These are phyloP conservation scores for Phytophthora macrochlamydospora DNA, from an alignment of 352 stramenopile genomes.

Conservation along the genomic window DNA sequence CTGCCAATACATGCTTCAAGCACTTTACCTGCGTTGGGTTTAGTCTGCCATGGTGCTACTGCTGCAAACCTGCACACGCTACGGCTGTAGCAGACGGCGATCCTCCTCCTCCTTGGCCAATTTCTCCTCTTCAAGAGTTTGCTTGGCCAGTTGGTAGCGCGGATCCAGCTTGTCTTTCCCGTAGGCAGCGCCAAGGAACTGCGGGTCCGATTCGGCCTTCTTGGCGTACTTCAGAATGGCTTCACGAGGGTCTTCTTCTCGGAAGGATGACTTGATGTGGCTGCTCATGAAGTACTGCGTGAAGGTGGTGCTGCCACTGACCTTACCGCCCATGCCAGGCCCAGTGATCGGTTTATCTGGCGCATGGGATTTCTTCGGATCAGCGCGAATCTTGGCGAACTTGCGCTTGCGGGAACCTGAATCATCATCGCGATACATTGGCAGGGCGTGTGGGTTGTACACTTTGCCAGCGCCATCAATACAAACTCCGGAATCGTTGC, in stretches of 20 bases:
- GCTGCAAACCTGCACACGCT: conserved; percentile 10
- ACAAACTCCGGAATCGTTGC: conserved; percentile 59
- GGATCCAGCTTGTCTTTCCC: conserved; percentile 70
- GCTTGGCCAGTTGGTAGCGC: conserved; percentile 71
- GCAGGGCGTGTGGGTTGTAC: conserved; percentile 77
- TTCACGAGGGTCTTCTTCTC: conserved; percentile 83
- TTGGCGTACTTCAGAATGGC: conserved; percentile 90
- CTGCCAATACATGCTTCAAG: conserved; percentile 12
- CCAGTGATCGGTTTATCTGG: conserved; percentile 79
- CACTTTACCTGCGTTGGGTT: conserved; percentile 1
- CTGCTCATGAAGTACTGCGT: conserved; percentile 90
- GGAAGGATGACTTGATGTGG: conserved; percentile 87
- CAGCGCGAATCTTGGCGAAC: conserved; percentile 65
- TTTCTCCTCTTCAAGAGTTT: conserved; percentile 85
- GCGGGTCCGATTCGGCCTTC: conserved; percentile 65
- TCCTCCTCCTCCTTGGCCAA: conserved; percentile 80
- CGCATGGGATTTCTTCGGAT: conserved; percentile 76
- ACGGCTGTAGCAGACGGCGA: conserved; percentile 70
- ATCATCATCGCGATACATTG: conserved; percentile 82
- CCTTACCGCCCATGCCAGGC: conserved; percentile 77
- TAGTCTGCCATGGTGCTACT: neutral
- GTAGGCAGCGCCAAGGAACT: conserved; percentile 72
- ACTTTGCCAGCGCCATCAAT: conserved; percentile 76
- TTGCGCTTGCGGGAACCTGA: conserved; percentile 68
- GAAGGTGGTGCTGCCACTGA: conserved; percentile 82